phyloP scores from a whole-genome alignment of 2,329 filamentous ascomycete species.

The Hymenoscyphus albidus region DNA sequence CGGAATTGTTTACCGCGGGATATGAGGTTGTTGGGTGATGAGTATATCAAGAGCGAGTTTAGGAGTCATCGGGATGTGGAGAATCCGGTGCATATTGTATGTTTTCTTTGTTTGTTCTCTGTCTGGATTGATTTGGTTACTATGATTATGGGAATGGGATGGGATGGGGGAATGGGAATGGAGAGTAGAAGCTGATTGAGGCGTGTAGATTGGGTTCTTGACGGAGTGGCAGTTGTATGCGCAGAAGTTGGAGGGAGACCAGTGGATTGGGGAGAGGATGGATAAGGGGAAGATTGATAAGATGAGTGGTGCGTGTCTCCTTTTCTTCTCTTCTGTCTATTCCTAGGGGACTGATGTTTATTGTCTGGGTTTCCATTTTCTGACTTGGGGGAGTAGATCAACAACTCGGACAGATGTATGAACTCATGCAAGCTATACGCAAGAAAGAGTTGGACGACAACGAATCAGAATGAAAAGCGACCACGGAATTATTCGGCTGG shows the following conservation, averaged over 20 bases:
- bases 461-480: slow-evolving; percentile 11
- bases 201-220: slow-evolving; percentile 78
- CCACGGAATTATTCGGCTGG: neutral
- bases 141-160: neutral
- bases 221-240: slow-evolving; percentile 96
- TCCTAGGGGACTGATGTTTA: neutral
- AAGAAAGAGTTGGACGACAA: slow-evolving; percentile 34
- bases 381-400: slow-evolving; percentile 57
- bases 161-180: neutral
- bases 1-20: slow-evolving; percentile 71
- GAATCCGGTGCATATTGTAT: slow-evolving; percentile 86
- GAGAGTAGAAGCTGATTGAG: slow-evolving; percentile 4
- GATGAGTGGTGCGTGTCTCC: slow-evolving; percentile 72
- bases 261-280: slow-evolving; percentile 80
- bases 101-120: slow-evolving; percentile 30
- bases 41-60: slow-evolving; percentile 93
- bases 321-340: neutral
- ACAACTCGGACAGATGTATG: slow-evolving; percentile 89
- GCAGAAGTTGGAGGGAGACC: slow-evolving; percentile 82
- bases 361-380: neutral
- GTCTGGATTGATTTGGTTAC: no score
- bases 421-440: slow-evolving; percentile 80
- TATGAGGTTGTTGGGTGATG: slow-evolving; percentile 78
- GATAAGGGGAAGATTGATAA: slow-evolving; percentile 82
- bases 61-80: slow-evolving; percentile 77